A percentile compares a stretch with the other conserved stretches of the same genome.
Conservation (phyloP, 1,139 yeast species). For the Ogataea hybrid region DNA sequence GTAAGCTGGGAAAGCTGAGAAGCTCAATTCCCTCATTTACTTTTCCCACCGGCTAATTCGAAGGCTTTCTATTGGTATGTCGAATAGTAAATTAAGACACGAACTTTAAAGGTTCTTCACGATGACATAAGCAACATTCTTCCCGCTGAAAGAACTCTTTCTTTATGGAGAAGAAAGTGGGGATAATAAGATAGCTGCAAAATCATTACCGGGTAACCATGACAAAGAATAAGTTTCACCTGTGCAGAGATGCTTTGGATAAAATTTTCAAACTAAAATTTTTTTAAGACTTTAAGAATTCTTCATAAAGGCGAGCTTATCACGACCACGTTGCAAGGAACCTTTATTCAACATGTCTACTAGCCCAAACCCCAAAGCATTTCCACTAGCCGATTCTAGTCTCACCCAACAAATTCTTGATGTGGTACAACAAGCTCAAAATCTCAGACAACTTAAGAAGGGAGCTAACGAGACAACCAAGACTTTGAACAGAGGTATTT, state of each 20-base stretch:
- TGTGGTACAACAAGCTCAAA: conserved; percentile 96
- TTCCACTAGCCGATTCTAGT: conserved; percentile 97
- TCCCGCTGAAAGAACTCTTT: background rate
- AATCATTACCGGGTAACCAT: conserved; percentile 5
- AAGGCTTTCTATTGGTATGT: no score
- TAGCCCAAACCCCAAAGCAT: conserved; percentile 92
- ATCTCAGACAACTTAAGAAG: conserved; percentile 97
- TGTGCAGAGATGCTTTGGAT: background rate
- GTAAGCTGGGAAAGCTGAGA: no score
- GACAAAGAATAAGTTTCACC: no score
- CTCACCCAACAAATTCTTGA: conserved; percentile 96
- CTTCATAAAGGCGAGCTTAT: conserved; percentile 35
- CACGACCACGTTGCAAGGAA: conserved; percentile 53
- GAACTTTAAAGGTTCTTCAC: background rate
- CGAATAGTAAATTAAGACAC: background rate
- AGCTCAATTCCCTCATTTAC: no score
- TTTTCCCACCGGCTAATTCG: no score
- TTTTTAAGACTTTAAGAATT: background rate
- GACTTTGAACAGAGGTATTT: conserved; percentile 99
- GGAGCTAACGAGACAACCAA: conserved; percentile 99
- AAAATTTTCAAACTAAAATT: background rate
- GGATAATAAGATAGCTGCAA: conserved; percentile 1
- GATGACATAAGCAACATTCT: background rate
- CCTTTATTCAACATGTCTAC: conserved; percentile 58
- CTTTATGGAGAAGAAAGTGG: conserved; percentile 7